These are phyloP conservation scores for Pisolithus orientalis DNA, from an alignment of 768 basidiomycete genomes.

Conservation along the genomic window DNA sequence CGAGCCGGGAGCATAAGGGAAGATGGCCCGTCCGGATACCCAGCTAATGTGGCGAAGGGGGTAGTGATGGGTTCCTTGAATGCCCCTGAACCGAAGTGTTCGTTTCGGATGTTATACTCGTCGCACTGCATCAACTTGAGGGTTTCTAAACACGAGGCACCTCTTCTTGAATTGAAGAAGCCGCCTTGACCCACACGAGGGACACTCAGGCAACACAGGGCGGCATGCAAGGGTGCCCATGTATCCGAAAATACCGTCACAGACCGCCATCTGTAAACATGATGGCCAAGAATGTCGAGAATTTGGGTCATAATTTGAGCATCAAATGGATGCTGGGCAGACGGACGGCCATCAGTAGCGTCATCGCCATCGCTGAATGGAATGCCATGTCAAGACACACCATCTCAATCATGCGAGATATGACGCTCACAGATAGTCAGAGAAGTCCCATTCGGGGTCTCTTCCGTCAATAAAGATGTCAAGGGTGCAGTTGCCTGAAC, in stretches of 20 bases:
- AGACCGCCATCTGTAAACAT: conserved; percentile 47
- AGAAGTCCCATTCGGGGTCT: conserved; percentile 54
- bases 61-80: conserved; percentile 34
- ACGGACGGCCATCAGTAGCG: background rate
- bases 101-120: conserved; percentile 43
- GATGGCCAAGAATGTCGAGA: conserved; percentile 44
- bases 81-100: conserved; percentile 36
- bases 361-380: conserved; percentile 4
- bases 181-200: conserved; percentile 26
- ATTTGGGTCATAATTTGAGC: conserved; percentile 5
- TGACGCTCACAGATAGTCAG: conserved; percentile 38
- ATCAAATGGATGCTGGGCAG: conserved; percentile 4
- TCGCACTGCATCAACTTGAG: conserved; percentile 57
- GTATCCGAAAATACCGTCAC: conserved; percentile 49
- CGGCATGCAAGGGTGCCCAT: conserved; percentile 53
- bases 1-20: conserved; percentile 29
- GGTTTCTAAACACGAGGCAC: conserved; percentile 34
- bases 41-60: conserved; percentile 16
- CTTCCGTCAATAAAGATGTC: conserved; percentile 55
- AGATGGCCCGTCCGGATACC: background rate
- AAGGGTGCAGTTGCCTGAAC: conserved; percentile 43
- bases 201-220: conserved; percentile 40
- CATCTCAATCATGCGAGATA: background rate
- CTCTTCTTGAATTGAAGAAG: conserved; percentile 16
- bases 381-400: background rate